Evolutionary conservation across 805 yeast species (phyloP).

Genomic region (Blastobotrys chiropterorum): DNA sequence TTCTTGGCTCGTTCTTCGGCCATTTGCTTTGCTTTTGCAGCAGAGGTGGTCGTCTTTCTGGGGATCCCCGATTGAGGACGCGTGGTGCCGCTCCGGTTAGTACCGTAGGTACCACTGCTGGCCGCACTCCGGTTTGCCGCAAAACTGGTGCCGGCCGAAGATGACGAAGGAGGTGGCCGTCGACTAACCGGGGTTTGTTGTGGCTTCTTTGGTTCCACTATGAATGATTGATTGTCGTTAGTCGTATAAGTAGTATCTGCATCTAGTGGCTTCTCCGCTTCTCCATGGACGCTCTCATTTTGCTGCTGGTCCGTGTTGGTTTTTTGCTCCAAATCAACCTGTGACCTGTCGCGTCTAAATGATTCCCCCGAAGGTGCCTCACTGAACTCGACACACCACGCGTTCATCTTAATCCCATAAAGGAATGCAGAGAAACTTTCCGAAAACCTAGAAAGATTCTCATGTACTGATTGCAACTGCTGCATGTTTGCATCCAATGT

Average conservation of each 20-base stretch:
- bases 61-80: too few relatives aligned
- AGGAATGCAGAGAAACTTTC: constrained; percentile 73
- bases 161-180: neutral
- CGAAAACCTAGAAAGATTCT: constrained; percentile 55
- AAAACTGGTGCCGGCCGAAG: neutral
- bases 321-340: neutral
- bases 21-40: neutral
- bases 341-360: constrained; percentile 7
- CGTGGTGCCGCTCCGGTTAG: too few relatives aligned
- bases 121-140: neutral
- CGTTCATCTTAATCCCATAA: constrained; percentile 76
- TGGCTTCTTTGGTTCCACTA: constrained; percentile 22
- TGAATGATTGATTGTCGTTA: constrained; percentile 28
- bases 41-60: neutral
- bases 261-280: constrained; percentile 3
- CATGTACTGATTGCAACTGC: constrained; percentile 54
- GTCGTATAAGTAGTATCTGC: constrained; percentile 29
- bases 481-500: constrained; percentile 55
- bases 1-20: neutral
- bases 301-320: neutral
- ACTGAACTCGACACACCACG: constrained; percentile 76
- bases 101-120: neutral
- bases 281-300: neutral
- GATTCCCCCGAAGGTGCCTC: constrained; percentile 24
- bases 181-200: neutral